These are phyloP conservation scores for Pezicula carpinea DNA, from an alignment of 2,329 filamentous ascomycete species.

Conservation along the genomic window DNA sequence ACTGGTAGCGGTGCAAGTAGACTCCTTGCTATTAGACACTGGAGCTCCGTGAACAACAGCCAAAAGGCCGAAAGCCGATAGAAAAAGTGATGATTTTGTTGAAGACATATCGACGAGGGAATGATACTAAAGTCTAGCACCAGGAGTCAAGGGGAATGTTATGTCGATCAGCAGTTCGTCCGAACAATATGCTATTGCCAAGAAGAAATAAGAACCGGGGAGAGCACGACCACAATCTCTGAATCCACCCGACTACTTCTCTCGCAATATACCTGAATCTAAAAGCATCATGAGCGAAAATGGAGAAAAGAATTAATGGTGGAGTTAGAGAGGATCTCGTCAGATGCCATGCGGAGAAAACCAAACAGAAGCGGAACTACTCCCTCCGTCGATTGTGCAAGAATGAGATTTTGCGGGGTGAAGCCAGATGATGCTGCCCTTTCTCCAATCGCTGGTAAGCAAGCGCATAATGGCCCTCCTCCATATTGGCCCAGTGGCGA, in stretches of 20 bases:
- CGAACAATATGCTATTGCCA: too few relatives aligned
- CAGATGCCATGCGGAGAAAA: not conserved
- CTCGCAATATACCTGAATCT: not conserved
- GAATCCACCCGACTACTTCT: too few relatives aligned
- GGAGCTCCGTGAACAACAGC: conserved; percentile 6
- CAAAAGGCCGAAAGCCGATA: conserved; percentile 3
- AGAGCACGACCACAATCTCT: too few relatives aligned
- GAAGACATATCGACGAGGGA: conserved; percentile 6
- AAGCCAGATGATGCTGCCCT: conserved; percentile 2
- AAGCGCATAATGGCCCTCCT: too few relatives aligned
- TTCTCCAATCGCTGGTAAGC: too few relatives aligned
- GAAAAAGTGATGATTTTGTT: conserved; percentile 5
- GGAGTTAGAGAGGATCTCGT: conserved; percentile 1
- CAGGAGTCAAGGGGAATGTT: too few relatives aligned
- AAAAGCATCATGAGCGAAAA: not conserved
- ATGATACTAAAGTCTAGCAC: too few relatives aligned
- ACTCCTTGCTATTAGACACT: conserved; percentile 1
- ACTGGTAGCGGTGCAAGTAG: conserved; percentile 19
- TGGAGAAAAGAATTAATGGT: not conserved
- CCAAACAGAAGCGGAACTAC: not conserved
- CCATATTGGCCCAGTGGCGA: too few relatives aligned
- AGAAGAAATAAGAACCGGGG: too few relatives aligned
- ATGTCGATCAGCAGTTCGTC: too few relatives aligned
- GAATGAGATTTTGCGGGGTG: not conserved
- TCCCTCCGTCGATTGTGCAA: not conserved